Conservation (phyloP, 352 stramenopile genomes). For the Achlya hypogyna region DNA sequence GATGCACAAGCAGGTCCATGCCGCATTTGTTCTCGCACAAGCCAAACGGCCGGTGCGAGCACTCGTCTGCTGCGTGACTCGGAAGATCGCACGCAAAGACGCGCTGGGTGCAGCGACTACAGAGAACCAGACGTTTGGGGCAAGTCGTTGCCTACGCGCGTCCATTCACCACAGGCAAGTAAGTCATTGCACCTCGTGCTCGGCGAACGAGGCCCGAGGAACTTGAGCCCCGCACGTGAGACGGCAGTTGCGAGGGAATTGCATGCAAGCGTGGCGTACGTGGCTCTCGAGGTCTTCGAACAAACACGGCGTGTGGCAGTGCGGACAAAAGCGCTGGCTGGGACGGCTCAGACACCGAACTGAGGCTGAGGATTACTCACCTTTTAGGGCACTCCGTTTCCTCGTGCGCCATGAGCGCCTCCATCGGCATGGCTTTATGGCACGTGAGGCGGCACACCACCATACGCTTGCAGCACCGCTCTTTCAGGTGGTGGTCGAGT, state of each 20-base stretch:
- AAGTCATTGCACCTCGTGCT: constrained; percentile 4
- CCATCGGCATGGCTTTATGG: constrained; percentile 34
- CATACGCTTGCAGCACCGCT: constrained; percentile 58
- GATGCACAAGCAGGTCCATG: constrained; percentile 33
- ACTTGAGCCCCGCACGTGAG: constrained; percentile 20
- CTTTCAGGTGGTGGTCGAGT: constrained; percentile 34
- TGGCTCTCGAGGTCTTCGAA: constrained; percentile 29
- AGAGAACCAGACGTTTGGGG: constrained; percentile 56
- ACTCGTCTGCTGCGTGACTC: constrained; percentile 37
- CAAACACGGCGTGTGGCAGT: constrained; percentile 35
- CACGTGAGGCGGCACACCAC: constrained; percentile 47
- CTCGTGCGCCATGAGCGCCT: constrained; percentile 44
- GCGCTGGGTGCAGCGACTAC: constrained; percentile 30
- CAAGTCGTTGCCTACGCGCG: constrained; percentile 28
- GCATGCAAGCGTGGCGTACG: constrained; percentile 28
- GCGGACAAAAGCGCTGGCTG: constrained; percentile 33
- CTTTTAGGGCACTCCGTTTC: constrained; percentile 33
- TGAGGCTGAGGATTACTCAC: too few species aligned
- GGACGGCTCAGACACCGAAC: too few species aligned
- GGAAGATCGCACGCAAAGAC: constrained; percentile 41
- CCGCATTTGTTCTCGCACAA: constrained; percentile 42
- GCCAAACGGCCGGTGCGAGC: constrained; percentile 40
- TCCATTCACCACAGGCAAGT: constrained; percentile 26
- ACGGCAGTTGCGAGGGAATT: constrained; percentile 37
- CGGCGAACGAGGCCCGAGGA: background rate